Conservation (phyloP, 148 eudicot species). For the Spergularia marina region DNA sequence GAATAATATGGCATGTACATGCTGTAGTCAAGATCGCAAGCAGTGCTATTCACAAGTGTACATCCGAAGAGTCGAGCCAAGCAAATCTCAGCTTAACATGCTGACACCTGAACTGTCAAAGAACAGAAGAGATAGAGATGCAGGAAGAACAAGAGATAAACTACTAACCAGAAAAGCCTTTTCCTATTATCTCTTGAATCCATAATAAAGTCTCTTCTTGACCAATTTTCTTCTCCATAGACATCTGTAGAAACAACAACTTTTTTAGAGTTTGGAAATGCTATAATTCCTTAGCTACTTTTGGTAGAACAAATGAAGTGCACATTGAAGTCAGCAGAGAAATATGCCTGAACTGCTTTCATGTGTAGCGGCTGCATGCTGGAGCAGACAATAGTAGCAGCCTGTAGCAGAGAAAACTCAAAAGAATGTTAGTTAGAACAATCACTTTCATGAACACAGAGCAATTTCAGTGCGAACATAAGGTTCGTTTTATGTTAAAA, state of each 20-base stretch:
- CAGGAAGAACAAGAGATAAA: neutral
- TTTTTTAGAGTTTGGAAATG: too few relatives aligned
- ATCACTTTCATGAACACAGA: neutral
- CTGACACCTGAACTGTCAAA: neutral
- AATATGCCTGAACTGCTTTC: slow-evolving; percentile 38
- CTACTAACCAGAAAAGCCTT: slow-evolving; percentile 39
- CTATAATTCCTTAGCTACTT: neutral
- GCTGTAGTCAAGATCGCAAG: neutral
- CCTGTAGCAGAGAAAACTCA: slow-evolving; percentile 25
- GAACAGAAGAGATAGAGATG: neutral
- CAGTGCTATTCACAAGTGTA: too few relatives aligned
- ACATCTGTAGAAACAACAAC: slow-evolving; percentile 26
- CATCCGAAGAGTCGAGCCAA: neutral
- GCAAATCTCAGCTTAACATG: neutral
- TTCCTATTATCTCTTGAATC: slow-evolving; percentile 31
- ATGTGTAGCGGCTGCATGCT: slow-evolving; percentile 43
- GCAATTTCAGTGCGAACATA: too few relatives aligned
- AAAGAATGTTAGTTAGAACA: neutral
- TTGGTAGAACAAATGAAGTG: neutral
- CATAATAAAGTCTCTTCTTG: slow-evolving; percentile 33
- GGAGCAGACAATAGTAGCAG: slow-evolving; percentile 36
- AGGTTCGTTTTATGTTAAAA: too few relatives aligned
- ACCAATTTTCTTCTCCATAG: slow-evolving; percentile 35
- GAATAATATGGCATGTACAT: neutral
- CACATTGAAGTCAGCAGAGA: neutral